Base-by-base conservation (phyloP, 2,329 filamentous ascomycete genomes). In the Teratosphaeria epicoccoides region DNA sequence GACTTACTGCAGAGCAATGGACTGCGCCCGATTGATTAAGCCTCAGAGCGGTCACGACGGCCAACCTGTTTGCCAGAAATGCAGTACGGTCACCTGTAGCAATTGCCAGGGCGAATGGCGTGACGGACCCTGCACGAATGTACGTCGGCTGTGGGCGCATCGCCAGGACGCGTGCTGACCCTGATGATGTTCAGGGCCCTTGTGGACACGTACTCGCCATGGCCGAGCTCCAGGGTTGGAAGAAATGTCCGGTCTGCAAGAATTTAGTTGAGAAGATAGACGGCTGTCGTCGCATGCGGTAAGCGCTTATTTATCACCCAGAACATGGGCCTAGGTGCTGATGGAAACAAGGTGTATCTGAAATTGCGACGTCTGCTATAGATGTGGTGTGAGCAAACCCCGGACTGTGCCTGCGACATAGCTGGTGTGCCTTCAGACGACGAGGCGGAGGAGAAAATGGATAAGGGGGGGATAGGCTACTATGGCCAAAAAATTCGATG, bases 1-100 rank as follows among this genome's bases (percentile, higher is more conserved):
- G 24, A 50, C 51, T 33, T 58, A 59, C 48, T 60, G 58, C 45
- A 44, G 51, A 2, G 12, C 48, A 53, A 12, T 12, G 23, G 6
- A 46, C 26, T 28, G 26, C 2, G 26, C 2, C 46, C n/a, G 44
- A n/a, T 57, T 59, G 44, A 53, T 60, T 14, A 49, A 50, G 2
- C 53, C 52, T 6, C 53, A 58, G 33, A 57, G 57, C 51, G 56
- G 59, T 24, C 55, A 59, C 48, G 59, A 60, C 49, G 53, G 49
- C 11, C 40, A 59, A 46, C 57, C 52, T 3, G 53, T 53, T 29
- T 60, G 58, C 47, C 58, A 59, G 51, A 54, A 57, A 17, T 59
- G 58, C 45, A 23, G 26, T n/a, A 44, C 44, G 17, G 49, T 50
- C 12, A 60, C 57, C 4, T 60, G 58, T 44, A 46, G 47, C 14